Base-by-base conservation (phyloP, 2,329 filamentous ascomycete species). In the Trichoderma afroharzianum region DNA sequence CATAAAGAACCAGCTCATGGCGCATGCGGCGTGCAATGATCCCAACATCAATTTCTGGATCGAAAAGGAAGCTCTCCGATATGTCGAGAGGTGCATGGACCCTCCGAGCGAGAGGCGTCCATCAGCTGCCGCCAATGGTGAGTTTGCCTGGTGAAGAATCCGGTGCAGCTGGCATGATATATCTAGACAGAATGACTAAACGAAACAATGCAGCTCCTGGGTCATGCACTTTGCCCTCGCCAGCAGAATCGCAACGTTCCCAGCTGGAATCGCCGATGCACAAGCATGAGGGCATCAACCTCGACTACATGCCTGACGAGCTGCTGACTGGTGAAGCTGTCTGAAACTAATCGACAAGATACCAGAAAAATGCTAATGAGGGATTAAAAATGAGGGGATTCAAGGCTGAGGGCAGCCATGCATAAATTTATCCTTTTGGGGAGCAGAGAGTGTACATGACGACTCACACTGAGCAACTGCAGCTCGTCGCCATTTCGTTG, bases 31-130 rank as follows among this genome's bases (percentile, higher is more conserved):
- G 64, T 89, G 87, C 78, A 83, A 86, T 72, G 86, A 88, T 70
- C 75, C 81, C 15, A 86, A 87, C 70, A 88, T 88, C 74, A 80
- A 87, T 72, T 79, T 80, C 24, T 89, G 87, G 87, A 81, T 88
- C 53, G 82, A 86, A 64, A 85, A 82, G 69, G 85, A 88, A 76
- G 86, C 87, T 3, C 82, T 80, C 62, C 81, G 79, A n/a, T 86
- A 86, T 70, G 85, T 87, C 6, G 78, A 83, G 33, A 76, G 75
- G 4, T 75, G 64, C 50, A 72, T 63, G 59, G 66, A 70, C 39
- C 66, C 64, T 32, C 66, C 50, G 4, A n/a, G 28, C 0, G 58
- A 58, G 26, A 63, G 68, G 58, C 66, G 66, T 47, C 71, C 66
- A 24, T 72, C 71, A 2, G 26, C 63, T 7, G 57, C 47, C 18